Evolutionary conservation across 192 early-diverging fungal genomes (phyloP), one percentile per base, ranked within the genome.

Genomic region (Umbelopsis isabellina): DNA sequence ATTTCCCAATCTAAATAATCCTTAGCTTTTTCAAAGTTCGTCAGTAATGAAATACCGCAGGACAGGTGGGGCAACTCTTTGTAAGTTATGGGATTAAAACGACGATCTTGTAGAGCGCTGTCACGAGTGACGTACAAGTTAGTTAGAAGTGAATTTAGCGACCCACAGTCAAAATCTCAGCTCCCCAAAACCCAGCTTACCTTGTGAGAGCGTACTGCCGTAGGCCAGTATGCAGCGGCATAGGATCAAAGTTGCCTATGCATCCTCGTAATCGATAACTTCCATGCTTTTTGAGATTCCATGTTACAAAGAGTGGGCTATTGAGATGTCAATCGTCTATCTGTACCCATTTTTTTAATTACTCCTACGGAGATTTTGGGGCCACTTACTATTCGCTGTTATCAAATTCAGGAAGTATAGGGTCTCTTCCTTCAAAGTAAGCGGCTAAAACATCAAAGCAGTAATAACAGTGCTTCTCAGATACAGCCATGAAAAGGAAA

Each of bases 1-100:
- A 96, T 69, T 66, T 91, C 89, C 97, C 97, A 98, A 78, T 98
- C 97, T 33, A 89, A 72, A 68, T 89, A 91, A 71, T 90, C 76
- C 8, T 72, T 68, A 1, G 73, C 93, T 9, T 82, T 78, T 72
- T 99, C 97, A 87, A 99, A 99, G 46, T 96, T 78, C 9, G 88
- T 90, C 49, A 99, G 77, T 27, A 99, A 82, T 23, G 95, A 97
- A 0, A 99, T 93, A 3, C 85, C 86, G 75, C 94, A 96, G 18
- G 77, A 58, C 2, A 99, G 78, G 23, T 66, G 51, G 0, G 85
- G 75, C 8, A 97, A 55, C 78, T 99, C 97, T 8, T 73, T 55
- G 10, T 69, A 49, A 3, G 67, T 68, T 11, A 99, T 94, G 9
- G 96, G 94, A 21, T 75, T 46, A 78, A 99, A 99, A n/a, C 97